Percentiles rank a stretch among this genome's conserved stretches.
Conservation (phyloP, 2,329 filamentous ascomycete genomes). For the Trichoderma asperellum region DNA sequence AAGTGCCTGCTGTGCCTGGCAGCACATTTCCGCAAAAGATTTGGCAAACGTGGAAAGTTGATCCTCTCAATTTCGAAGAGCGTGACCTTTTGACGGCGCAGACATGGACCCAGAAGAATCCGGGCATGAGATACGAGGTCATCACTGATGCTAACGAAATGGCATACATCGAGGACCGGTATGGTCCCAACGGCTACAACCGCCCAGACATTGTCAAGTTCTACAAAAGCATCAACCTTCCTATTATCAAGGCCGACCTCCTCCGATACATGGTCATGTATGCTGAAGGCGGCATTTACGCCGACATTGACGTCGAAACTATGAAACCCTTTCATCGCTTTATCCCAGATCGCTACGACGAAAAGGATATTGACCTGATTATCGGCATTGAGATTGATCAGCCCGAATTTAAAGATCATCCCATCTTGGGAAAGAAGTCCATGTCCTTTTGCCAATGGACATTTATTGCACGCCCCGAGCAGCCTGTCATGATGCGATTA, state of each 20-base stretch:
- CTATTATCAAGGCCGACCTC: conserved; percentile 68
- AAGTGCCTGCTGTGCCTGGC: conserved; percentile 23
- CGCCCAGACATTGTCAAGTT: conserved; percentile 67
- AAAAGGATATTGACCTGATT: conserved; percentile 70
- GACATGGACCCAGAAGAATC: conserved; percentile 70
- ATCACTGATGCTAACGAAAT: conserved; percentile 70
- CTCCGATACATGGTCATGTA: conserved; percentile 73
- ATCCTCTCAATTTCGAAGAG: conserved; percentile 67
- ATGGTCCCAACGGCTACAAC: conserved; percentile 66
- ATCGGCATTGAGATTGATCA: conserved; percentile 73
- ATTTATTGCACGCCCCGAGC: conserved; percentile 68
- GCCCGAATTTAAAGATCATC: conserved; percentile 65
- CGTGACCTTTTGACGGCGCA: conserved; percentile 63
- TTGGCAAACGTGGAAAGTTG: conserved; percentile 78
- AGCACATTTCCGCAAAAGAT: conserved; percentile 66
- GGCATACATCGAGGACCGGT: conserved; percentile 69
- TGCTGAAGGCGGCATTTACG: conserved; percentile 76
- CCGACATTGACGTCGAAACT: conserved; percentile 51
- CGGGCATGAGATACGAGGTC: conserved; percentile 68
- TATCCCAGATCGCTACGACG: conserved; percentile 58
- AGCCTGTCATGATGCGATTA: conserved; percentile 69
- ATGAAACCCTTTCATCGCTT: conserved; percentile 43
- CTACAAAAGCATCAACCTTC: conserved; percentile 62
- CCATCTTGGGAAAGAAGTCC: conserved; percentile 69
- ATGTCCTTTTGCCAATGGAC: conserved; percentile 77